Conservation (phyloP, 2,329 filamentous ascomycete genomes). For the Epichloe gansuensis region DNA sequence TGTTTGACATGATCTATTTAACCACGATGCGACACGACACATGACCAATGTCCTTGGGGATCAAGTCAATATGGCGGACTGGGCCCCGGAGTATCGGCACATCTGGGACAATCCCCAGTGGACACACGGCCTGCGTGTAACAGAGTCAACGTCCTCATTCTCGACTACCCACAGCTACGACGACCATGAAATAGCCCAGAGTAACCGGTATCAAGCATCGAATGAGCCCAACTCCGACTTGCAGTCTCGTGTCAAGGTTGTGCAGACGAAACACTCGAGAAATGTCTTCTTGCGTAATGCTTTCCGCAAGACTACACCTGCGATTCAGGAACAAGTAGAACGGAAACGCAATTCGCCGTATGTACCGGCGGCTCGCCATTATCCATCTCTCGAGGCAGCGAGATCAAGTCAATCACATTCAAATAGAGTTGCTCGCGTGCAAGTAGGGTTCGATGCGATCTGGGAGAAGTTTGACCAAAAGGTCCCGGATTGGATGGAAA, state of each 20-base stretch:
- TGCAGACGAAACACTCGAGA: conserved; percentile 10
- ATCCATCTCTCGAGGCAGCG: conserved; percentile 15
- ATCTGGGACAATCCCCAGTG: conserved; percentile 12
- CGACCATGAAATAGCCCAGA: not conserved
- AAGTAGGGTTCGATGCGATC: conserved; percentile 24
- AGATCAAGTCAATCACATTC: conserved; percentile 12
- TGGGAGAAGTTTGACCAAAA: conserved; percentile 17
- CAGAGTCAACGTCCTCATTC: not conserved
- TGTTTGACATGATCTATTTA: not conserved
- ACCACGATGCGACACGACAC: conserved; percentile 22
- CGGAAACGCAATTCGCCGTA: conserved; percentile 15
- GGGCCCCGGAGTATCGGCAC: conserved; percentile 21
- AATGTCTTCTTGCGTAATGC: conserved; percentile 18
- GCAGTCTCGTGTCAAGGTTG: not conserved
- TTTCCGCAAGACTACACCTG: conserved; percentile 14
- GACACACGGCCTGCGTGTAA: conserved; percentile 11
- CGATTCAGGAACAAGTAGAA: conserved; percentile 10
- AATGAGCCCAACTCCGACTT: conserved; percentile 6
- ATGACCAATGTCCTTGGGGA: conserved; percentile 36
- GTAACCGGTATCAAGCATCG: not conserved
- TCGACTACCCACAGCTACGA: not conserved
- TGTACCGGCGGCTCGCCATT: conserved; percentile 16
- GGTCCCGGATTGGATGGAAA: conserved; percentile 27
- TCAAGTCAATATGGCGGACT: conserved; percentile 31
- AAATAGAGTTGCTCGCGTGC: conserved; percentile 19